Base-by-base conservation (phyloP, 1,139 yeast genomes). In the Hyphopichia khmerensis region DNA sequence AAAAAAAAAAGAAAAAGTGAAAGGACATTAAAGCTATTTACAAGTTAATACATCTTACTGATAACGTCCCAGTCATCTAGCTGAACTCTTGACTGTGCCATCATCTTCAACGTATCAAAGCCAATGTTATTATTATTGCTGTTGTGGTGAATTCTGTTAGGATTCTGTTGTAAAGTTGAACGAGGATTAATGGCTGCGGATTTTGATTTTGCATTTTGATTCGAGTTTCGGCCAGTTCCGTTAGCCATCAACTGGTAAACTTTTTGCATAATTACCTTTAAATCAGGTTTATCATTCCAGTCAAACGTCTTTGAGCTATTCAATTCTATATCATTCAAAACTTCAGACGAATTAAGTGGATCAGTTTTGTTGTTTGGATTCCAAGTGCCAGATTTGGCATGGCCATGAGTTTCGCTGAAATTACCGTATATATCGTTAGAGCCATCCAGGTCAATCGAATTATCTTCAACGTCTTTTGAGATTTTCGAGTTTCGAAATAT, bases 41-140 rank as follows among this genome's bases (percentile, higher is more conserved):
- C 34, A 16, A 6, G 16, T 41, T 41, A 47, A 41, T 56, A 55
- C 59, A 61, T 60, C 36, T 64, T 63, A 43, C 76, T 69, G 3
- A 72, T 69, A 24, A 71, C 57, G 47, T 70, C 77, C 78, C 78
- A 72, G 32, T 70, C 76, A 19, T 67, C 72, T 27, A 65, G 47
- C 41, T 62, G 66, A 10, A 57, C 51, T 43, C 58, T 64, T 1
- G 68, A 57, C 46, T 67, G 68, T 10, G 50, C 50, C 53, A 55
- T 53, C 55, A 53, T 48, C 17, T 43, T 41, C 18, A 51, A 26
- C 3, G 43, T 35, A 40, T 58, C 57, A 14, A 13, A 51, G 14
- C 60, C 52, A 38, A 62, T 48, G 17, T 56, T 58, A 40, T 57
- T 52, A n/a, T n/a, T 59, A 50, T 34, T 50, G n/a, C 59, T 50